Evolutionary conservation across 129 eudicot genomes (phyloP).

Genomic region (Cynara cardunculus): DNA sequence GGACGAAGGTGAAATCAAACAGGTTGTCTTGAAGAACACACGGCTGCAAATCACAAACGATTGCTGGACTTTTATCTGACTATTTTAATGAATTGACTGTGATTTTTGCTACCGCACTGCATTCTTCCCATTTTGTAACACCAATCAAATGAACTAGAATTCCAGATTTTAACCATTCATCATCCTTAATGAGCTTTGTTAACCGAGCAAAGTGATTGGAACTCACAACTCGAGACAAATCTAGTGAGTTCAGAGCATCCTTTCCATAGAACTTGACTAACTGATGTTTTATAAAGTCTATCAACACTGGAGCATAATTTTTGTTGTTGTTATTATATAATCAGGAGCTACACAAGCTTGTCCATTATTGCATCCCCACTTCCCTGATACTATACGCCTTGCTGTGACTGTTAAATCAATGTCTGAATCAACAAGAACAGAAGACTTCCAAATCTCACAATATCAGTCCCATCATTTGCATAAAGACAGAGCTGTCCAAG

Average conservation of each 20-base stretch:
- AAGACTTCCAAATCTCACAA: too few species aligned
- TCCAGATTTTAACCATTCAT: too few species aligned
- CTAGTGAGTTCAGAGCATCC: constrained; percentile 68
- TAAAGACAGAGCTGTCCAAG: too few species aligned
- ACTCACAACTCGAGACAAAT: constrained; percentile 70
- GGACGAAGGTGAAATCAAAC: too few species aligned
- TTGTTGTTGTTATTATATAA: constrained; percentile 71
- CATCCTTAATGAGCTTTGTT: constrained; percentile 61
- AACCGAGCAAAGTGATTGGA: constrained; percentile 68
- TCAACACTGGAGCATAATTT: constrained; percentile 59
- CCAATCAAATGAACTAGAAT: too few species aligned
- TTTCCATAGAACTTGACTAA: constrained; percentile 67
- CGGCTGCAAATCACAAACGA: too few species aligned
- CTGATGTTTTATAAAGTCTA: constrained; percentile 56
- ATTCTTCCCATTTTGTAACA: too few species aligned
- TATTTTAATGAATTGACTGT: too few species aligned
- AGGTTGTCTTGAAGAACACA: too few species aligned
- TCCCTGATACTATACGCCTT: constrained; percentile 56
- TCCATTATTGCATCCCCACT: constrained; percentile 84
- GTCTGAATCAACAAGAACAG: constrained; percentile 71
- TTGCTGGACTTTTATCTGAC: too few species aligned
- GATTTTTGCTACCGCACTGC: too few species aligned
- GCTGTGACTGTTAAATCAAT: constrained; percentile 57
- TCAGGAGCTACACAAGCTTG: constrained; percentile 81
- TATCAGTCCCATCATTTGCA: too few species aligned